Evolutionary conservation across 805 yeast species (phyloP), one percentile per base, ranked within the genome.

Genomic region (Saccharomycopsis fermentans): DNA sequence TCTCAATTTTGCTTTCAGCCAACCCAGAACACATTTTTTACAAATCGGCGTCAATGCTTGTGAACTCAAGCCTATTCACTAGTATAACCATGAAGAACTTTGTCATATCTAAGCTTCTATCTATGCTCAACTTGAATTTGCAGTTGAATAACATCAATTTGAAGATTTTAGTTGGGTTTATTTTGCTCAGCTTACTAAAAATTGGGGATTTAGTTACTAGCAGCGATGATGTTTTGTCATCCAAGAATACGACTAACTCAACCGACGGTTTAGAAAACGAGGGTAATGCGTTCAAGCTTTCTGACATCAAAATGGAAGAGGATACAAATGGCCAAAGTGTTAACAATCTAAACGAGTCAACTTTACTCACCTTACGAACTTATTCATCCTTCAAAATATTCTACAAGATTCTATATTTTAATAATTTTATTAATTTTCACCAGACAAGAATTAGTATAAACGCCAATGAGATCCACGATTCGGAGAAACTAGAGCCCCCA

Each of bases 381-480:
- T 62, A 59, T 43, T 48, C 58, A 11, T 57, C 62, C 11, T 62
- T 62, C 37, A 59, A 57, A 26, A 59, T 62, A 8, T 62, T 62
- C 36, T 62, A 59, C 54, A 62, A 59, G 34, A 62, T 62, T 19
- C 29, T 62, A 5, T 62, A 62, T 27, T 62, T 62, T 54, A 62
- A 62, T 39, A 55, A 57, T 29, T 58, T 59, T 35, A 36, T 51
- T 26, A 17, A 39, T 16, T 57, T 59, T 47, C 54, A 55, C 43
- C 21, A 29, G 14, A 26, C 24, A 6, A 36, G 56, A 34, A 43
- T 21, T 43, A 43, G 29, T 21, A 9, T 43, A 21, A 43, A 8
- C 6, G 54, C 43, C 24, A 43, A 48, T n/a, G 55, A 27, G 11
- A 27, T 50, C 19, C 43, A 17, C 21, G 32, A 52, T 19, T 12